Base-by-base conservation (phyloP, 148 eudicot genomes). In the Dianthus caryophyllus region DNA sequence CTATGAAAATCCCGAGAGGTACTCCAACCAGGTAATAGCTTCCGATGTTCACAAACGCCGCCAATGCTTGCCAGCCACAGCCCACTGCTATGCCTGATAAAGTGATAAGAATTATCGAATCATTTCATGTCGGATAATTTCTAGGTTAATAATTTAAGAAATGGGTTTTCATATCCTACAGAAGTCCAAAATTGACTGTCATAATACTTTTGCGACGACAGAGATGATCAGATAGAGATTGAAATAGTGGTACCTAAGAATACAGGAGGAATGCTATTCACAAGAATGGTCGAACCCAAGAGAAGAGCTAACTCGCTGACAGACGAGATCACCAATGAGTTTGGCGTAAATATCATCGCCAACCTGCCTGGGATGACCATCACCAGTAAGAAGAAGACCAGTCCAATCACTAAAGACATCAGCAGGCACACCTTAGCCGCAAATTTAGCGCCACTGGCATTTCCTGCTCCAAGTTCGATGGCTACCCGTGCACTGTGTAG, bases 11-110 rank as follows among this genome's bases (percentile, higher is more conserved):
- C n/a, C 79, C 79, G 6, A 76, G 75, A 66, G 79, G 79, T 26
- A 76, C 53, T 20, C 79, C 79, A 41, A 76, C 75, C 64, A 76
- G 56, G 57, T 76, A 76, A 61, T 76, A 76, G 64, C 79, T 61
- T 61, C 75, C 67, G 0, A 69, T 20, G 71, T 84, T 86, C 47
- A 84, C 65, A 59, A 43, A 75, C 26, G 87, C 91, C 17, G 80
- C 91, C 68, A 53, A 24, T 51, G 71, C 79, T 84, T 86, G 88
- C 87, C 91, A 84, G 29, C 91, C 87, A 68, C 77, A 79, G 69
- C 91, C 91, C 38, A 84, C 83, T 54, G 91, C 91, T 31, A 76
- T 61, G 59, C 79, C 79, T 76, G 79, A 65, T 36, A 11, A 43
- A n/a, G n/a, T n/a, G n/a, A n/a, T n/a, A n/a, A n/a, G n/a, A n/a